Evolutionary conservation across 768 basidiomycete species (phyloP), one percentile per base, ranked within the genome.

Genomic region (Lentinula guzmanii): DNA sequence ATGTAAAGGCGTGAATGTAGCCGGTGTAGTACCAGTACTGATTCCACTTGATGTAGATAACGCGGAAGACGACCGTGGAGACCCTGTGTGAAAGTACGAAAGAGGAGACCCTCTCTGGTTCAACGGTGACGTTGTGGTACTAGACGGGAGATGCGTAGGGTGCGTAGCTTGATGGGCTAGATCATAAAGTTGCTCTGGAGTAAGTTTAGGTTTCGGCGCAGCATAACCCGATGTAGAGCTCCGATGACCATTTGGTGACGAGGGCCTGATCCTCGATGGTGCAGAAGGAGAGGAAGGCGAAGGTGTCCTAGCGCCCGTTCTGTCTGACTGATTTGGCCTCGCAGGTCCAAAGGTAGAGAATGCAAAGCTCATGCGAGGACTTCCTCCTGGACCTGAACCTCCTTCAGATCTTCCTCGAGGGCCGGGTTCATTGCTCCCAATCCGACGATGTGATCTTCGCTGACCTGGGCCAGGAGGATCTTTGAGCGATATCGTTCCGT

Each of bases 111-210:
- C 51, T 63, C 50, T 61, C 57, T 70, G 51, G 45, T 69, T 64
- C 56, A 73, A 55, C 51, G 80, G 67, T 35, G 62, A 57, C 37
- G 58, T 34, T 58, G 68, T 48, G 37, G 37, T 39, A 39, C 37
- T 39, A 52, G 58, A 37, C 66, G 71, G 9, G 37, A 59, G 61
- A 59, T 65, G 60, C 18, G 61, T 4, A 31, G 76, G 84, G 58
- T 76, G 72, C 10, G 81, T 82, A 1, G 87, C 81, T 45, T 84
- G 80, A 48, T 82, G 82, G 1, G 90, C 91, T 31, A 93, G 80
- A 60, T 89, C 86, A 37, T 90, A 75, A 55, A 92, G 79, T 71
- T 92, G 89, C 56, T 91, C 89, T 28, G 91, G 86, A 1, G 84
- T 78, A 2, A 91, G 76, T 41, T 80, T 80, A 33, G 83, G 81